Percentiles rank a stretch among this genome's conserved stretches.
Evolutionary conservation across 2,329 filamentous ascomycete species (phyloP).

Genomic region (Xylariales sp.): DNA sequence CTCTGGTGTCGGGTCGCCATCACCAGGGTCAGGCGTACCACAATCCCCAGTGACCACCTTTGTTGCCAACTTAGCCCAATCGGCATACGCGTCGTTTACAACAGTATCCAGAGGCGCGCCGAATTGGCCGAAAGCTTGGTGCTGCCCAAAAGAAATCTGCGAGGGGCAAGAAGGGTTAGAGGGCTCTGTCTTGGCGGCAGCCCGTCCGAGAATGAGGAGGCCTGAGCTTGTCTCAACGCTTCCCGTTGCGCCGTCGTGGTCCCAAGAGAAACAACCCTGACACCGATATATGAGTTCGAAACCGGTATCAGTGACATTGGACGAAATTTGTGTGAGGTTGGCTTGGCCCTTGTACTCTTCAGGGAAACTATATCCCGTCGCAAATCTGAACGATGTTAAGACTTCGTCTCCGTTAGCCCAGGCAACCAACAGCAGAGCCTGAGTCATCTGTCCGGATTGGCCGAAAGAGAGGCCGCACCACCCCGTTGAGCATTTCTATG

Average conservation of each 20-base stretch:
- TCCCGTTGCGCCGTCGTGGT: slow-evolving; percentile 60
- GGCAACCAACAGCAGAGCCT: slow-evolving; percentile 62
- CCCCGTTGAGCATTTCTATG: slow-evolving; percentile 47
- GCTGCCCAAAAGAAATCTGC: slow-evolving; percentile 61
- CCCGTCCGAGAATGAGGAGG: slow-evolving; percentile 65
- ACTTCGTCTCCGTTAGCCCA: slow-evolving; percentile 67
- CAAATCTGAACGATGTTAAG: slow-evolving; percentile 68
- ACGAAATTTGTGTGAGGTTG: slow-evolving; percentile 70
- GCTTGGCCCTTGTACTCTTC: slow-evolving; percentile 70
- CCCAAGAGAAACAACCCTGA: slow-evolving; percentile 66
- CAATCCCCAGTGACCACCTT: slow-evolving; percentile 53
- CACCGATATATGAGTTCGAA: slow-evolving; percentile 75
- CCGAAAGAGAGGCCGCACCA: slow-evolving; percentile 51
- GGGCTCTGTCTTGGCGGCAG: slow-evolving; percentile 59
- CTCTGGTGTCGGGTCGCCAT: slow-evolving; percentile 36
- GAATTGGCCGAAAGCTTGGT: slow-evolving; percentile 68
- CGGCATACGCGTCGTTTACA: slow-evolving; percentile 54
- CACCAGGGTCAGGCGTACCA: slow-evolving; percentile 39
- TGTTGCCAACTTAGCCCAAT: slow-evolving; percentile 59
- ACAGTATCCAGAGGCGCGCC: slow-evolving; percentile 53
- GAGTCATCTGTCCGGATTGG: slow-evolving; percentile 51
- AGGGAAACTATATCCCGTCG: slow-evolving; percentile 69
- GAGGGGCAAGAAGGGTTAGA: slow-evolving; percentile 56
- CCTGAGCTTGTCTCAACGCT: slow-evolving; percentile 58
- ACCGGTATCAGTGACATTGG: slow-evolving; percentile 65